Evolutionary conservation across 2,329 filamentous ascomycete genomes (phyloP).

Genomic region (Chrysoporthe austroafricana): DNA sequence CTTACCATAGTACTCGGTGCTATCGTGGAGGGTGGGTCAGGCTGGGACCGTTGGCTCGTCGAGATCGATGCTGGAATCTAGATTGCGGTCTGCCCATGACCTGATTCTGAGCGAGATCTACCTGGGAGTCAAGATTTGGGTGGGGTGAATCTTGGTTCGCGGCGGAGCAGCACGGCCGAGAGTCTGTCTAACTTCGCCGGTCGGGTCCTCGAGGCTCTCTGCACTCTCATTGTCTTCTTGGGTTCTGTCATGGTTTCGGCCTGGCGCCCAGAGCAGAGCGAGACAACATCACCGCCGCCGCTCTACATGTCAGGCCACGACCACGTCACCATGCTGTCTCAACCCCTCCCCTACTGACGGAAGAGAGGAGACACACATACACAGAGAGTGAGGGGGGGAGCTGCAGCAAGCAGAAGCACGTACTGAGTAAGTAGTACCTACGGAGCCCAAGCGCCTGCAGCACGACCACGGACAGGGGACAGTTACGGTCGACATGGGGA

Average conservation of each 20-base stretch:
- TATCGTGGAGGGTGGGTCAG: not conserved
- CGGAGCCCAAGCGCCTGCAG: constrained; percentile 21
- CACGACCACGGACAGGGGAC: constrained; percentile 16
- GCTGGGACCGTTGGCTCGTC: not conserved
- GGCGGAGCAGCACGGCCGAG: not conserved
- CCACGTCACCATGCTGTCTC: not conserved
- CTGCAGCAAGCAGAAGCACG: not conserved
- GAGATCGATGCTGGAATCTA: not conserved
- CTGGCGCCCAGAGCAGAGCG: no score
- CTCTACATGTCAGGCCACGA: not conserved
- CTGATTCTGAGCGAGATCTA: not conserved
- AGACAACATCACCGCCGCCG: no score
- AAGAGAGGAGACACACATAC: not conserved
- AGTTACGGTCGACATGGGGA: constrained; percentile 6
- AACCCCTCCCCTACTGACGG: not conserved
- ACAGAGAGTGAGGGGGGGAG: no score
- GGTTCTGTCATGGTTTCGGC: no score
- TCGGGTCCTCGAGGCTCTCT: no score
- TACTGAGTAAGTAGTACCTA: constrained; percentile 5
- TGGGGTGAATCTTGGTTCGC: not conserved
- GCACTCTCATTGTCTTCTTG: no score
- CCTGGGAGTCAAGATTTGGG: not conserved
- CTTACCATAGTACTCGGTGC: no score
- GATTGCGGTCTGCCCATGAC: constrained; percentile 9
- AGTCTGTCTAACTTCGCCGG: no score